Base-by-base conservation (phyloP, 2,329 filamentous ascomycete species). In the Trichoderma sp. region DNA sequence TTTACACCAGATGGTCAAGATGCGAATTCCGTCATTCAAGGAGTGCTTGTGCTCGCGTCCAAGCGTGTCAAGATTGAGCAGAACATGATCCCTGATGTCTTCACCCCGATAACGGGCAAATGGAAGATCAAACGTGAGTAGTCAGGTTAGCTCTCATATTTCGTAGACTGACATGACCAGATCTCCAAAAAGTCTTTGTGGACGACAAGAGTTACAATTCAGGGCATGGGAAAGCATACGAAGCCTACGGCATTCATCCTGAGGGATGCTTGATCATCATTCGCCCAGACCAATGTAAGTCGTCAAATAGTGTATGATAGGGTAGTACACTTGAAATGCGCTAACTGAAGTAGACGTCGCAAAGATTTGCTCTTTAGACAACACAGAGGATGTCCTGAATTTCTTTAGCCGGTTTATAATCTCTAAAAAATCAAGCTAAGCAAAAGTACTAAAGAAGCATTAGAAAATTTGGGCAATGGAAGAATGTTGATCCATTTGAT, bases 71-170 rank as follows among this genome's bases (percentile, higher is more conserved):
- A 64, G 39, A n/a, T 64, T 3, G 61, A 64, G 1, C 61, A 51
- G 7, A 64, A 11, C 26, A 51, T 64, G 61, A 64, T 64, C 3
- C 61, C 61, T 5, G 26, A 51, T 2, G 61, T 64, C 24, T 64
- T 64, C 18, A 64, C 61, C 18, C 61, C 39, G 26, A 28, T 21
- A 15, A 64, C 61, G 2, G 61, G 61, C n/a, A 64, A 32, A 32
- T 64, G 61, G 61, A 64, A 64, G 39, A 64, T 64, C 61, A 64
- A 64, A 64, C 61, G 61, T 64, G 3, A 21, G 61, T 15, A 24
- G 1, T 9, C 26, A 64, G 9, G 26, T 26, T 12, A 24, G 4
- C 6, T 43, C 36, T 4, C 1, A n/a, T n/a, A n/a, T 8, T 43
- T 43, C 18, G 15, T 3, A 43, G 5, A 24, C 21, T 64, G 30